Percentiles rank a stretch among this genome's conserved stretches.
Evolutionary conservation across 768 basidiomycete genomes (phyloP).

Genomic region (Pholiota conissans): DNA sequence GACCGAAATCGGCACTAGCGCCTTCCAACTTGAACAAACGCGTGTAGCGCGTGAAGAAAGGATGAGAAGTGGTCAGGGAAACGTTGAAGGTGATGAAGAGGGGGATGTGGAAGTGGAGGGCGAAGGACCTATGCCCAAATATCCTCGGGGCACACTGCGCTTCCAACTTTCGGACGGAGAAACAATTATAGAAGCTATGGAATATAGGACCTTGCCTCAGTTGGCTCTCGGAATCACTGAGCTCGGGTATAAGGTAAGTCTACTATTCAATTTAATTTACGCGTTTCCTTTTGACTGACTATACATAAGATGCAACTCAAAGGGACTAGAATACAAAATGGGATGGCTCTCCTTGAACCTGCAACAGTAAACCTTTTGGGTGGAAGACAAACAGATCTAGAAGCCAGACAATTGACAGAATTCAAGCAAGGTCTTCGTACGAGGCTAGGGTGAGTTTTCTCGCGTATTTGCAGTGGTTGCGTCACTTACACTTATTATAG

Average conservation of each 20-base stretch:
- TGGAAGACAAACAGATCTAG: slow-evolving; percentile 63
- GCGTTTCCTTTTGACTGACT: not conserved
- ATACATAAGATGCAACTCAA: slow-evolving; percentile 44
- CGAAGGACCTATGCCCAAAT: slow-evolving; percentile 78
- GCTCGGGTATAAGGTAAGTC: slow-evolving; percentile 77
- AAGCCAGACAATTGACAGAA: slow-evolving; percentile 51
- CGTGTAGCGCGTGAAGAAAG: slow-evolving; percentile 66
- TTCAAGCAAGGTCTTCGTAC: slow-evolving; percentile 62
- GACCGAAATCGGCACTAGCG: slow-evolving; percentile 85
- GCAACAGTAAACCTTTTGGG: slow-evolving; percentile 60
- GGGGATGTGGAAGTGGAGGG: slow-evolving; percentile 62
- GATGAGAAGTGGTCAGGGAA: slow-evolving; percentile 48
- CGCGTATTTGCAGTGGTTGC: not conserved
- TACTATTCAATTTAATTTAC: not conserved
- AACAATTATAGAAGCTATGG: slow-evolving; percentile 68
- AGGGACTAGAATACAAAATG: slow-evolving; percentile 64
- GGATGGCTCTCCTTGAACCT: slow-evolving; percentile 79
- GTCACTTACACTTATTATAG: slow-evolving; percentile 9
- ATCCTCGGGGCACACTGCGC: slow-evolving; percentile 77
- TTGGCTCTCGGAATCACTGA: slow-evolving; percentile 74
- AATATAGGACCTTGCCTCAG: slow-evolving; percentile 66
- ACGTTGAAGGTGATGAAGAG: slow-evolving; percentile 47
- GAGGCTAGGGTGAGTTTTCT: slow-evolving; percentile 63
- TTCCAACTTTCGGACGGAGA: slow-evolving; percentile 81
- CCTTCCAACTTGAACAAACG: slow-evolving; percentile 74